Percentiles rank a stretch among this genome's conserved stretches.
These are phyloP conservation scores for Amborella trichopoda DNA, from an alignment of 164 flowering plant genomes.

Conservation along the genomic window DNA sequence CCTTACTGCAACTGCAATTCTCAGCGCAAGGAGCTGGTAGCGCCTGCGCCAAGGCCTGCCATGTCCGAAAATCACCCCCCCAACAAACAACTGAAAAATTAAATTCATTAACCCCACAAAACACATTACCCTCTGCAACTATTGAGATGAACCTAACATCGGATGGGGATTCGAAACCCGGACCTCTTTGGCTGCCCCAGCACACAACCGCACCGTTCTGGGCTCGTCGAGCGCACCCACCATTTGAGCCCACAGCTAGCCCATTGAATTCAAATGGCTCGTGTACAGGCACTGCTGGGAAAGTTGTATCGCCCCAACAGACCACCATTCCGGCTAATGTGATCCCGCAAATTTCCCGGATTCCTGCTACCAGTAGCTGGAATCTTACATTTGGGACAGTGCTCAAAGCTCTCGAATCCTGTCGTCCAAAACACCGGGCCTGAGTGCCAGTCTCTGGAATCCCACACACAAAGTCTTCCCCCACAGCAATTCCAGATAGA, in stretches of 20 bases:
- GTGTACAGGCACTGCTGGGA: background rate
- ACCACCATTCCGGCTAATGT: slow-evolving; percentile 16
- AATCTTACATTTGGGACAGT: slow-evolving; percentile 20
- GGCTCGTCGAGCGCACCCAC: slow-evolving; percentile 42
- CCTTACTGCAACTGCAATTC: slow-evolving; percentile 18
- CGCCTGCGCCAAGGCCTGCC: slow-evolving; percentile 29
- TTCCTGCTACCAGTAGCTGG: slow-evolving; percentile 41
- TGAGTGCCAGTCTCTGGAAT: slow-evolving; percentile 15
- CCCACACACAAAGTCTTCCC: slow-evolving; percentile 57
- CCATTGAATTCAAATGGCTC: slow-evolving; percentile 32
- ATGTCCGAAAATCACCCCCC: slow-evolving; percentile 27
- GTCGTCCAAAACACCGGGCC: slow-evolving; percentile 24
- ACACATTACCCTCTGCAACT: slow-evolving; percentile 32
- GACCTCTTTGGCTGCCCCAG: slow-evolving; percentile 50
- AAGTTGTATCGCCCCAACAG: slow-evolving; percentile 52
- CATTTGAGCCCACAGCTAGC: slow-evolving; percentile 49
- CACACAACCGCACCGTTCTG: slow-evolving; percentile 38
- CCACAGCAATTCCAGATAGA: slow-evolving; percentile 40
- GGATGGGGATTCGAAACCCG: slow-evolving; percentile 25
- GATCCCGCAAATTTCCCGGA: slow-evolving; percentile 51
- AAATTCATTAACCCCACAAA: slow-evolving; percentile 39
- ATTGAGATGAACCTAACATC: slow-evolving; percentile 19
- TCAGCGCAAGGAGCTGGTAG: slow-evolving; percentile 51
- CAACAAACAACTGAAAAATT: slow-evolving; percentile 56
- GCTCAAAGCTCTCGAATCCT: background rate